Evolutionary conservation across 75 land plant species (phyloP).

Genomic region (Sequoiadendron giganteum): DNA sequence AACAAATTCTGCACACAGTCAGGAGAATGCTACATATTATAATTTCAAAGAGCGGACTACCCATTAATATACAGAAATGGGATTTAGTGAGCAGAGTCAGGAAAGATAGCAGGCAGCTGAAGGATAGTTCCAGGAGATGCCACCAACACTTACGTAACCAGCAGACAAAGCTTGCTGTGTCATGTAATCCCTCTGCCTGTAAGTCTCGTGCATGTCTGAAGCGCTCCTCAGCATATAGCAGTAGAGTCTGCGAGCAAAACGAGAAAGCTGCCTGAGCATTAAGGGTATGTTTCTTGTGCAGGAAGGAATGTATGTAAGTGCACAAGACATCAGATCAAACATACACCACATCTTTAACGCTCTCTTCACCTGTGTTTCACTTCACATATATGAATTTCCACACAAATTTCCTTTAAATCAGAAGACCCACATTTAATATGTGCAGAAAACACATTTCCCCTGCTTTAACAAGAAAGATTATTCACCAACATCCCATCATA

Average conservation of each 20-base stretch:
- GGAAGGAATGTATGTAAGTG: background rate
- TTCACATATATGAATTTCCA: too few species aligned
- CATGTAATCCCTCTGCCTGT: background rate
- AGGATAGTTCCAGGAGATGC: background rate
- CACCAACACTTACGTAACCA: background rate
- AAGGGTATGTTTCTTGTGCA: background rate
- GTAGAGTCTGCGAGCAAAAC: background rate
- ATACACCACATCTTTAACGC: background rate
- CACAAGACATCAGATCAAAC: background rate
- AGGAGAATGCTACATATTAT: too few species aligned
- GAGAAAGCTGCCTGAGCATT: background rate
- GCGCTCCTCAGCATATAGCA: background rate
- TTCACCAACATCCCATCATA: too few species aligned
- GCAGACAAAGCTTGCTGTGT: background rate
- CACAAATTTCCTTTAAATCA: too few species aligned
- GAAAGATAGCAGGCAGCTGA: background rate
- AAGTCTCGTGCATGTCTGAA: background rate
- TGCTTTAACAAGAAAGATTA: too few species aligned
- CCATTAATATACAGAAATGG: too few species aligned
- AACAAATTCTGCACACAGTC: too few species aligned
- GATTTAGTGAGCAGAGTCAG: too few species aligned
- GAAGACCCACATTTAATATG: too few species aligned
- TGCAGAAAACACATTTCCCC: too few species aligned
- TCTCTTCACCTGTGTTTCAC: too few species aligned
- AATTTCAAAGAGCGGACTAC: too few species aligned